Evolutionary conservation across 441 rosid genomes (phyloP).

Genomic region (Brassica balearica): DNA sequence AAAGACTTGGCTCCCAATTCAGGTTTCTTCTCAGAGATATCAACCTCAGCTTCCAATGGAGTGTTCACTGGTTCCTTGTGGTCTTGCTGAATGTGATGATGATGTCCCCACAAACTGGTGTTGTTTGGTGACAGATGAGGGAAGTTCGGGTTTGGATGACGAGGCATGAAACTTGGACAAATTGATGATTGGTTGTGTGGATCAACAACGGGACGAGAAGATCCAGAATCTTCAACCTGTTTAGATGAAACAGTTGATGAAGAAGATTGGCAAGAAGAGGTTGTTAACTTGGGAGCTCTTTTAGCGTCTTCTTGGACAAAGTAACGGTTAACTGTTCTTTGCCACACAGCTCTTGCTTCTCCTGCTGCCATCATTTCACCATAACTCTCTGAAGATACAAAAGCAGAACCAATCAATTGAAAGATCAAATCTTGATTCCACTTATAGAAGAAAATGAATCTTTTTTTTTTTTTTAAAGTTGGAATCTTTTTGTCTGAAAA

Average conservation of each 20-base stretch:
- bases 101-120: slow-evolving; percentile 85
- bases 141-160: slow-evolving; percentile 53
- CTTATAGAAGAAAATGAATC: slow-evolving; percentile 22
- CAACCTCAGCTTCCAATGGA: slow-evolving; percentile 59
- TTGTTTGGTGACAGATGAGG: slow-evolving; percentile 60
- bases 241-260: slow-evolving; percentile 61
- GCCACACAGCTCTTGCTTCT: slow-evolving; percentile 97
- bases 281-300: slow-evolving; percentile 96
- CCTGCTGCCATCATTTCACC: slow-evolving; percentile 79
- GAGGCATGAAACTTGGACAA: slow-evolving; percentile 60
- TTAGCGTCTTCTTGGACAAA: slow-evolving; percentile 99
- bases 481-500: slow-evolving; percentile 36
- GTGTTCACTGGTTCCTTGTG: slow-evolving; percentile 56
- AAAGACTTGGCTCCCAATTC: slow-evolving; percentile 21
- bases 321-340: slow-evolving; percentile 90
- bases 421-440: slow-evolving; percentile 25
- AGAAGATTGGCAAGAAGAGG: slow-evolving; percentile 78
- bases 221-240: slow-evolving; percentile 47
- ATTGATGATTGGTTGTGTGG: slow-evolving; percentile 52
- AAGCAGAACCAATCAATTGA: not conserved
- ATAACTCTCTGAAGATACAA: slow-evolving; percentile 16
- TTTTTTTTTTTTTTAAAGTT: slow-evolving; percentile 9
- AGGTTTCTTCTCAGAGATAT: slow-evolving; percentile 44
- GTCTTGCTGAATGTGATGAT: slow-evolving; percentile 38
- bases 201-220: slow-evolving; percentile 47